Base-by-base conservation (phyloP, 306 rosid species). In the Sphenostylis stenocarpa region DNA sequence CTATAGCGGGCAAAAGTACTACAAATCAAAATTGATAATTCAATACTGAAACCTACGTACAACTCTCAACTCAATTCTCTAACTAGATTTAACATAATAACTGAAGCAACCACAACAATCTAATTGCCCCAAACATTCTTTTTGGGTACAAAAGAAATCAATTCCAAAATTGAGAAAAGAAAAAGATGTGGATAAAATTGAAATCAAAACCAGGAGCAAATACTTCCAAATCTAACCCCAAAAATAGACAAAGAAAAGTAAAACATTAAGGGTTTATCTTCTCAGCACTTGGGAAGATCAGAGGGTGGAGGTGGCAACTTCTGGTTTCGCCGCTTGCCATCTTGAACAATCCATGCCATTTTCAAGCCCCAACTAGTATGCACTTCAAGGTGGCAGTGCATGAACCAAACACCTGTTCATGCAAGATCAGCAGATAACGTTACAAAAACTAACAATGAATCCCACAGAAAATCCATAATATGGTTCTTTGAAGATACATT, bases 311-410 rank as follows among this genome's bases (percentile, higher is more conserved):
- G 92, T 61, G 84, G 97, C 36, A 91, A 75, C 85, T 91, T 91
- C 72, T 91, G 92, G 66, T 87, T 81, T 51, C 77, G 88, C 39
- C 34, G 52, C 78, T 89, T 84, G 16, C 94, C 96, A 36, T 91
- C 94, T 68, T 79, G 75, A 3, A 89, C 96, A 8, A 91, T 77
- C 96, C 96, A 89, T 9, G 93, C 96, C 96, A 91, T 91, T 71
- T 91, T 91, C 81, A 91, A 73, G 0, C 96, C 96, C 93, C 96
- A 91, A 70, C 96, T 91, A 0, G 96, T 91, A 57, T 91, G 96
- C 21, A 89, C 93, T 84, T 91, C 93, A 34, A 91, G 84, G 82
- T 89, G 96, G 57, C 93, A 91, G 69, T 91, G 96, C 96, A 91
- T 91, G 55, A 91, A 91, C 96, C 96, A 91, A 74, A 87, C 96